Evolutionary conservation across 139 green algal species (phyloP).

Genomic region (Spirogloea muscicola): DNA sequence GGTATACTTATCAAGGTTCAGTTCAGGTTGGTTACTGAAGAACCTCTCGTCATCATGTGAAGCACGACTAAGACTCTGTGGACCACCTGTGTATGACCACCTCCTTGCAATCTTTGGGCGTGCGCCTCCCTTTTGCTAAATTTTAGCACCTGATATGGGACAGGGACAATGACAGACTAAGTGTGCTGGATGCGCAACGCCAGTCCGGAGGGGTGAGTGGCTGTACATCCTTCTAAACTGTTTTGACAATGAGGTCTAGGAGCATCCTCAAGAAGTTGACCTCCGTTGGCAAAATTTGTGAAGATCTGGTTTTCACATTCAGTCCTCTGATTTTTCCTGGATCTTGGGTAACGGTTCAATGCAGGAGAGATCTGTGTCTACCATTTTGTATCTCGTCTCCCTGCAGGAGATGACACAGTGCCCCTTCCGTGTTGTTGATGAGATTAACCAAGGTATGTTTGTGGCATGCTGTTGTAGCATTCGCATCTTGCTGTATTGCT

Average conservation of each 20-base stretch:
- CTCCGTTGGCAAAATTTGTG: not conserved
- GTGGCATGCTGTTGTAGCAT: not conserved
- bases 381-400: conserved; percentile 96
- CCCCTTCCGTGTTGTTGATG: conserved; percentile 96
- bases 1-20: conserved; percentile 48
- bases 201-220: conserved; percentile 76
- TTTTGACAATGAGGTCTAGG: not conserved
- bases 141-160: no score
- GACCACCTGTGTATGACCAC: no score
- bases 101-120: no score
- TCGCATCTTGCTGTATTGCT: conserved; percentile 1
- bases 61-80: no score
- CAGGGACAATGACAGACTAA: no score
- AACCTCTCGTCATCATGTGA: no score
- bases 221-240: no score
- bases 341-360: no score
- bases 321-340: no score
- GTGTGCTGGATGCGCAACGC: conserved; percentile 67
- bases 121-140: no score
- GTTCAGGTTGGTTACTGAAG: no score
- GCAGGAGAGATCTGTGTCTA: conserved; percentile 85
- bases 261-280: not conserved
- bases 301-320: not conserved
- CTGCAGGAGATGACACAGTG: conserved; percentile 81
- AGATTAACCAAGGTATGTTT: conserved; percentile 90